A percentile compares a stretch with the other conserved stretches of the same genome.
Evolutionary conservation across 495 filamentous ascomycete genomes (phyloP).

Genomic region (Podospora appendiculata): DNA sequence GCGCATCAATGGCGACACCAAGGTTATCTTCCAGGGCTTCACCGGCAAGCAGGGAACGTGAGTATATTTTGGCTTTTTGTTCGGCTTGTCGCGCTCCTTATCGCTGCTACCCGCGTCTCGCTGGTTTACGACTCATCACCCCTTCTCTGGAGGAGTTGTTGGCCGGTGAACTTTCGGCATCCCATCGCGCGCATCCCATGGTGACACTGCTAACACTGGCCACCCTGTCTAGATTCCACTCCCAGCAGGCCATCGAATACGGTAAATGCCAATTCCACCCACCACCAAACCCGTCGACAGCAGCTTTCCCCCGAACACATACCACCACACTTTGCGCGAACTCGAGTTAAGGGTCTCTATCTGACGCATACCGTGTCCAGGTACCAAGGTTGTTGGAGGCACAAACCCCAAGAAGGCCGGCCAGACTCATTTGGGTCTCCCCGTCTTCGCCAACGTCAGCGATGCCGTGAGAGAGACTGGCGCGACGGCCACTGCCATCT

Average conservation of each 20-base stretch:
- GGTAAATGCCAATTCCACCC: conserved; percentile 46
- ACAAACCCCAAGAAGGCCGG: conserved; percentile 99
- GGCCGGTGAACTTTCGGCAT: no score
- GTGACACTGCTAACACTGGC: conserved; percentile 31
- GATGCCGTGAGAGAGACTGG: conserved; percentile 90
- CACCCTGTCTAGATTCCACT: conserved; percentile 69
- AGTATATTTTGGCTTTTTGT: conserved; percentile 31
- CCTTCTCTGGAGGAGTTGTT: neutral
- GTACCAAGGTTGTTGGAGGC: conserved; percentile 94
- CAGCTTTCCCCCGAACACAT: no score
- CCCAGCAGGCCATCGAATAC: conserved; percentile 95
- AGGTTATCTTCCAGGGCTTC: conserved; percentile 95
- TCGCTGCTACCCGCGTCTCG: neutral
- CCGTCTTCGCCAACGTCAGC: conserved; percentile 83
- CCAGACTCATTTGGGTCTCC: conserved; percentile 75
- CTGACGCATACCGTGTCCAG: conserved; percentile 34
- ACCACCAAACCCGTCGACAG: no score
- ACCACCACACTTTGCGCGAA: no score
- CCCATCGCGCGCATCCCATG: no score
- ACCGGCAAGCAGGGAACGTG: conserved; percentile 98
- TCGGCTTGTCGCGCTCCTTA: conserved; percentile 5
- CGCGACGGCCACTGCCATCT: conserved; percentile 88
- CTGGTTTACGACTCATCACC: neutral
- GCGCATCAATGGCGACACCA: conserved; percentile 83
- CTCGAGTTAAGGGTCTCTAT: neutral